These are phyloP conservation scores for Cephaloascus fragrans DNA, from an alignment of 805 yeast genomes.

Conservation along the genomic window DNA sequence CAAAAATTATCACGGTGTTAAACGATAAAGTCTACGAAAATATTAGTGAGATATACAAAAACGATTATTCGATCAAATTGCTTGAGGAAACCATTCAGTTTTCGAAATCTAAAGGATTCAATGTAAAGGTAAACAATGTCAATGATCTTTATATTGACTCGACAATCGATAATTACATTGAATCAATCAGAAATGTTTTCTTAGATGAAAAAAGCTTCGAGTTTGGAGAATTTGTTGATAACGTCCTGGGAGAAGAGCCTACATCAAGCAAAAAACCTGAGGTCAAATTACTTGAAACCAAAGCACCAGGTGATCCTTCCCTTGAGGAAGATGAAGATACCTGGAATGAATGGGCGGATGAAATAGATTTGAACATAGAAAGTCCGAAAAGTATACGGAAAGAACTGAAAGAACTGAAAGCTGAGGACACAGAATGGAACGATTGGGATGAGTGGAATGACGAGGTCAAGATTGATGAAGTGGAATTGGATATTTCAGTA, in stretches of 20 bases:
- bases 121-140: neutral
- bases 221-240: neutral
- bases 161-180: neutral
- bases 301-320: neutral
- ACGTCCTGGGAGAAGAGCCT: neutral
- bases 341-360: neutral
- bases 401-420: neutral
- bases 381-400: neutral
- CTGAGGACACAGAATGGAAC: neutral
- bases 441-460: neutral
- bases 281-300: neutral
- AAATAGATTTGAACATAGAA: neutral
- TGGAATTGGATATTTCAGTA: too few relatives aligned
- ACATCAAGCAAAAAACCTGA: neutral
- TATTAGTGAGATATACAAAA: too few relatives aligned
- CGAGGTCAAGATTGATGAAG: neutral
- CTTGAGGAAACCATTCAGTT: too few relatives aligned
- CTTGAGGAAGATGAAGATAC: neutral
- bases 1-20: neutral
- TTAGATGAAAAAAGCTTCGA: neutral
- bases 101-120: too few relatives aligned
- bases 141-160: neutral
- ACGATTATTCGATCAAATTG: neutral
- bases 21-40: neutral
- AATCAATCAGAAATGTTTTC: neutral